Conservation (phyloP, 106 monocot species). For the Dendrobium nobile region DNA sequence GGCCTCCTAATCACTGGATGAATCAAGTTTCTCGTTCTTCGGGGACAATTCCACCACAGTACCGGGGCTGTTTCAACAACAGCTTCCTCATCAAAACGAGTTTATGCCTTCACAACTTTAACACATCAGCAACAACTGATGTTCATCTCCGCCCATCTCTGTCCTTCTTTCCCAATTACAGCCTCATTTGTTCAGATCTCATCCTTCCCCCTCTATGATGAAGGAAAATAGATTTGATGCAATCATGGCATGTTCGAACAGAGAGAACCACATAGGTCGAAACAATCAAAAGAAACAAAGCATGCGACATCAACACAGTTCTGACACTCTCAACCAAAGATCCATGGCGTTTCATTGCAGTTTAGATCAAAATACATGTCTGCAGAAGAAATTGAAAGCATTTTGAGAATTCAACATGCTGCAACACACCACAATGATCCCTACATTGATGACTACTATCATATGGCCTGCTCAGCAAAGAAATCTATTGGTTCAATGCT, state of each 20-base stretch:
- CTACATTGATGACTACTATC: conserved; percentile 90
- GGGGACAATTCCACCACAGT: conserved; percentile 20
- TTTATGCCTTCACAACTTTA: conserved; percentile 36
- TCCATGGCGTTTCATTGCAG: conserved; percentile 27
- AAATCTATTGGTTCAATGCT: conserved; percentile 24
- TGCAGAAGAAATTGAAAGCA: conserved; percentile 84
- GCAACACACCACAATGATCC: conserved; percentile 65
- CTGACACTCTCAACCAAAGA: conserved; percentile 38
- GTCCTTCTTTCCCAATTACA: conserved; percentile 13
- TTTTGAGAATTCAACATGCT: conserved; percentile 76
- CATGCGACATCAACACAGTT: conserved; percentile 28
- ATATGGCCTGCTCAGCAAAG: conserved; percentile 80
- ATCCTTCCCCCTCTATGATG: conserved; percentile 10
- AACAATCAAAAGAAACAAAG: conserved; percentile 40
- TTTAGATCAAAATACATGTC: conserved; percentile 95
- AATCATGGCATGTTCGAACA: conserved; percentile 26
- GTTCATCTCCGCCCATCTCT: conserved; percentile 24
- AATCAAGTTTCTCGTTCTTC: conserved; percentile 18
- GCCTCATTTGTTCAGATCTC: conserved; percentile 21
- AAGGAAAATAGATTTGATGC: conserved; percentile 28
- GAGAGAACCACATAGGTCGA: conserved; percentile 44
- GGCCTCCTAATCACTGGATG: conserved; percentile 22
- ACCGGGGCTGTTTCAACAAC: conserved; percentile 31
- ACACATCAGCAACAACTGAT: conserved; percentile 53
- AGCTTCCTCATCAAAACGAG: conserved; percentile 30